These are phyloP conservation scores for Fusarium compactum DNA, from an alignment of 2,329 filamentous ascomycete species.

Conservation along the genomic window DNA sequence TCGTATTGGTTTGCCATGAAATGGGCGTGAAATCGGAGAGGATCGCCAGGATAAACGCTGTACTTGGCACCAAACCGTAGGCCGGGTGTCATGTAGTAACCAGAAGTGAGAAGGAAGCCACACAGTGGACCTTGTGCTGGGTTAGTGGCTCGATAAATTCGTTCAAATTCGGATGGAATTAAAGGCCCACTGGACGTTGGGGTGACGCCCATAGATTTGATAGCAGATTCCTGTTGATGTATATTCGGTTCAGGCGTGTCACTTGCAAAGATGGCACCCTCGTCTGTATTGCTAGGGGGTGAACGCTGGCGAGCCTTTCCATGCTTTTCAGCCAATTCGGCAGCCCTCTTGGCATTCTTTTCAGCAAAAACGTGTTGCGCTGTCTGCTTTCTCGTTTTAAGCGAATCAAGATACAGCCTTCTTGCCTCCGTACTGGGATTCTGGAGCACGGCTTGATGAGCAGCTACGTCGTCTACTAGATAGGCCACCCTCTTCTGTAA, in stretches of 20 bases:
- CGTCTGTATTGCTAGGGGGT: conserved; percentile 21
- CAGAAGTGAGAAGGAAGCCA: conserved; percentile 79
- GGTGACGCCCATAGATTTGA: conserved; percentile 50
- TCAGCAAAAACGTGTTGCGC: conserved; percentile 57
- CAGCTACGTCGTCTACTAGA: conserved; percentile 81
- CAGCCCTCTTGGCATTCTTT: conserved; percentile 53
- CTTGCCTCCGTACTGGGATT: conserved; percentile 68
- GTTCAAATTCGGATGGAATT: conserved; percentile 36
- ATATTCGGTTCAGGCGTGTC: conserved; percentile 24
- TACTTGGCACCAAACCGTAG: conserved; percentile 95
- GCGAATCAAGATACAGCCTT: conserved; percentile 72
- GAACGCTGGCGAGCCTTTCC: conserved; percentile 13
- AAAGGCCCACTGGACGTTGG: conserved; percentile 53
- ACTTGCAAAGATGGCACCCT: conserved; percentile 37
- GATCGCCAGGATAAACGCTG: conserved; percentile 94
- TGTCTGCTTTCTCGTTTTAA: conserved; percentile 57
- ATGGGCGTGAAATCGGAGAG: conserved; percentile 93
- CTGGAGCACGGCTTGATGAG: conserved; percentile 75
- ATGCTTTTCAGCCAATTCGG: conserved; percentile 44
- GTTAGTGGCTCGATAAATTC: conserved; percentile 20
- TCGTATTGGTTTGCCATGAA: conserved; percentile 85
- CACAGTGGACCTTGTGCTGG: conserved; percentile 71
- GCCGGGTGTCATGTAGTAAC: conserved; percentile 91
- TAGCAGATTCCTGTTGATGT: conserved; percentile 26
- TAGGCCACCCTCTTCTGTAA: conserved; percentile 82